phyloP scores from a whole-genome alignment of 2,329 filamentous ascomycete species.

The Pezicula rhizophila region DNA sequence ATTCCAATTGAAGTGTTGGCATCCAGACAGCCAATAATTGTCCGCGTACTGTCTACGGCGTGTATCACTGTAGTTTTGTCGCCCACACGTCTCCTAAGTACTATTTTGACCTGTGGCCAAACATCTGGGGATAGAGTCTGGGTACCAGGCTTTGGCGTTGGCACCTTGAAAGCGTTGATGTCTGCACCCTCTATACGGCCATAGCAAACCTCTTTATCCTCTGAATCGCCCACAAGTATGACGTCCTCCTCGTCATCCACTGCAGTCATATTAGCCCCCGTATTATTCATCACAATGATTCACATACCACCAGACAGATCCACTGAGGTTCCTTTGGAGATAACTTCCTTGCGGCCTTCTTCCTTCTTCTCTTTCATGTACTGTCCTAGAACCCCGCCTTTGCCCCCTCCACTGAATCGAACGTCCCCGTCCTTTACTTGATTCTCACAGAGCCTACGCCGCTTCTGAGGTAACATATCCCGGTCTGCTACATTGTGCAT shows the following conservation, averaged over 20 bases:
- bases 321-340: conserved; percentile 31
- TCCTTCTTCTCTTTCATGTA: conserved; percentile 57
- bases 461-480: conserved; percentile 56
- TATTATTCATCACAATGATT: neutral
- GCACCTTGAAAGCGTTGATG: conserved; percentile 62
- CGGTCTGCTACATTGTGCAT: conserved; percentile 71
- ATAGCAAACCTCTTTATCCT: conserved; percentile 71
- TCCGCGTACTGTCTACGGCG: conserved; percentile 65
- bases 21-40: conserved; percentile 73
- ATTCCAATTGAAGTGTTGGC: conserved; percentile 59
- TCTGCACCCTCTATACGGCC: conserved; percentile 66
- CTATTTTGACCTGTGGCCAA: conserved; percentile 71
- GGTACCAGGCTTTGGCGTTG: conserved; percentile 59
- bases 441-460: conserved; percentile 49
- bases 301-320: conserved; percentile 32
- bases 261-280: neutral
- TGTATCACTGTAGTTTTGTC: conserved; percentile 57
- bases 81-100: conserved; percentile 53
- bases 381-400: conserved; percentile 55
- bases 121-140: conserved; percentile 49
- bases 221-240: conserved; percentile 51
- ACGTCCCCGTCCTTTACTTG: conserved; percentile 33
- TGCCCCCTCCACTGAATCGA: conserved; percentile 40
- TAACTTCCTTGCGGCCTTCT: conserved; percentile 32
- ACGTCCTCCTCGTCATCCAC: conserved; percentile 51